These are phyloP conservation scores for Yamadazyma sp. DNA, from an alignment of 805 yeast genomes.

Conservation along the genomic window DNA sequence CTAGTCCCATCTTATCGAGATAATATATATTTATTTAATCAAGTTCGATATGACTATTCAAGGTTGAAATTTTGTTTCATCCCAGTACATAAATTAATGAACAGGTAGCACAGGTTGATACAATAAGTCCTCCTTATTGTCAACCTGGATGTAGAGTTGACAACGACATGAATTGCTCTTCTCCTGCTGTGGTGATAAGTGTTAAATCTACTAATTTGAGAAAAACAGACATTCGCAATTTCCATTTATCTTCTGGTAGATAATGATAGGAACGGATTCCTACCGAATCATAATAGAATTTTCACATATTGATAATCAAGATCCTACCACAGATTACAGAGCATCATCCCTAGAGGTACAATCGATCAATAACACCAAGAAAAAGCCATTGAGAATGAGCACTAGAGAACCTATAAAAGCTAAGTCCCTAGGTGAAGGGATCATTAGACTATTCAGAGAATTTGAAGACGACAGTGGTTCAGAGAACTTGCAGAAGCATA, in stretches of 20 bases:
- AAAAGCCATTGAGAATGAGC: constrained; percentile 16
- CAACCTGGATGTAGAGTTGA: too few relatives aligned
- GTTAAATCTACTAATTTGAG: neutral
- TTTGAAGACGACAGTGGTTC: constrained; percentile 31
- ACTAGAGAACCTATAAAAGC: constrained; percentile 56
- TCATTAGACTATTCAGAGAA: constrained; percentile 64
- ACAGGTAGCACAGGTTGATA: too few relatives aligned
- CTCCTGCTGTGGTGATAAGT: neutral
- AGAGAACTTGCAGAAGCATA: constrained; percentile 4
- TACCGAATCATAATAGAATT: constrained; percentile 37
- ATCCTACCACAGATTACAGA: constrained; percentile 32
- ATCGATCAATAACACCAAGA: constrained; percentile 23
- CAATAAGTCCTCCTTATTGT: too few relatives aligned
- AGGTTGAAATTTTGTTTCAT: too few relatives aligned
- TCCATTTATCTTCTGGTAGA: neutral
- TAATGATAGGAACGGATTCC: constrained; percentile 38
- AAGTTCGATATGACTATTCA: too few relatives aligned
- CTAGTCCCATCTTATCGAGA: constrained; percentile 3
- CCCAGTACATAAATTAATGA: too few relatives aligned
- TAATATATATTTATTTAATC: constrained; percentile 1
- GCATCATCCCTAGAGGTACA: constrained; percentile 29
- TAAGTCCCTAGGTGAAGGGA: constrained; percentile 68
- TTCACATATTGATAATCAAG: constrained; percentile 5
- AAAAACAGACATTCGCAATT: neutral
- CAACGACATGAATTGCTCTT: too few relatives aligned